phyloP scores from a whole-genome alignment of 306 rosid genomes.

The Inga oerstediana region DNA sequence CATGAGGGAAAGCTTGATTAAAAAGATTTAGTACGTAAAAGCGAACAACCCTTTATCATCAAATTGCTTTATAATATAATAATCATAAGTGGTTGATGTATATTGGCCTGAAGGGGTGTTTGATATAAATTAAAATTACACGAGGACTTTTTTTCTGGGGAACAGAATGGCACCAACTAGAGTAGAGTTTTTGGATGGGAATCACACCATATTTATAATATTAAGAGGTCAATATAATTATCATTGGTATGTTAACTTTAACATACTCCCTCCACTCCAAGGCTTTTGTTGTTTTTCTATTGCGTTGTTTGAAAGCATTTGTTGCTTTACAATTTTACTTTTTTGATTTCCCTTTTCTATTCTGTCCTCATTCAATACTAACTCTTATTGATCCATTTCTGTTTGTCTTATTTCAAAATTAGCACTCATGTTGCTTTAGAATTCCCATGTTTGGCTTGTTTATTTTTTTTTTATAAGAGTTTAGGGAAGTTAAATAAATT shows the following conservation, averaged over 20 bases:
- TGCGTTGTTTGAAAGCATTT: neutral
- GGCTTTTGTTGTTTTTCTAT: neutral
- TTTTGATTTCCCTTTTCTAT: no score
- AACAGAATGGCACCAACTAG: neutral
- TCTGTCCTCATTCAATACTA: neutral
- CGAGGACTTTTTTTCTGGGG: neutral
- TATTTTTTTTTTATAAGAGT: no score
- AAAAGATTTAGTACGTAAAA: conserved; percentile 30
- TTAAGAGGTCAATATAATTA: no score
- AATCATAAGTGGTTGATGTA: conserved; percentile 22
- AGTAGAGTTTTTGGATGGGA: neutral
- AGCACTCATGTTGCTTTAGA: neutral
- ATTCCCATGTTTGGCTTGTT: neutral
- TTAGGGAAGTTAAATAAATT: no score
- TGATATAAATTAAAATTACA: no score
- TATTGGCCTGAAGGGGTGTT: neutral
- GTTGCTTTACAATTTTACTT: neutral
- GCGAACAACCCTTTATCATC: conserved; percentile 25
- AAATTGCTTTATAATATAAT: conserved; percentile 29
- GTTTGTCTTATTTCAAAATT: no score
- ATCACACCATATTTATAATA: no score
- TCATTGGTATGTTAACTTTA: no score
- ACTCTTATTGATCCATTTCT: no score
- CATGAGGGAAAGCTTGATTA: neutral
- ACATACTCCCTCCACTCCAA: no score